Conservation (phyloP, 2,329 filamentous ascomycete species). For the Colletotrichum sp. region DNA sequence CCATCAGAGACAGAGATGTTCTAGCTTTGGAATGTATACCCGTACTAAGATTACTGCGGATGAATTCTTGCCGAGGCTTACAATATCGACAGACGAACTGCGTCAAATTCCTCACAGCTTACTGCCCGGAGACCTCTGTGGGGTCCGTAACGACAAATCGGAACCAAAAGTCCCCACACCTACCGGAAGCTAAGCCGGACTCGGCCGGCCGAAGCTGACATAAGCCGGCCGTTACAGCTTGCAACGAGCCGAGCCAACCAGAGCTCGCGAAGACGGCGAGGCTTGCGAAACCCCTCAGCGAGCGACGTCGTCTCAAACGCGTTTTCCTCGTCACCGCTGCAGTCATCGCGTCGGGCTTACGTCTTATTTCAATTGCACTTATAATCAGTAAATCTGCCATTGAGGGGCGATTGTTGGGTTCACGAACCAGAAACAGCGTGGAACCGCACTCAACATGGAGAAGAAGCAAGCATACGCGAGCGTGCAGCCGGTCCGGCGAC, state of each 20-base stretch:
- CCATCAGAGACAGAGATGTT: rapidly evolving
- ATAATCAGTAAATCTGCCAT: background rate
- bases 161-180: rapidly evolving
- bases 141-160: background rate
- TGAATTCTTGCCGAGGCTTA: background rate
- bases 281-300: background rate
- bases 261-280: background rate
- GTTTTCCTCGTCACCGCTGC: background rate
- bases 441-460: background rate
- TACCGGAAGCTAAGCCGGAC: background rate
- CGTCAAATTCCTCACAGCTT: background rate
- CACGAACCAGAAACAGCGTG: too few species aligned
- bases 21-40: background rate
- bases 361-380: too few species aligned
- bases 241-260: background rate
- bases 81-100: background rate
- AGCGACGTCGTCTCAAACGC: background rate
- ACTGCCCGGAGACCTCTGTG: background rate
- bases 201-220: background rate
- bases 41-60: background rate
- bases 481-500: background rate
- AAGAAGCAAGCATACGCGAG: background rate
- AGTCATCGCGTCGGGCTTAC: background rate
- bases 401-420: background rate
- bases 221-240: background rate